These are phyloP conservation scores for Suillus cothurnatus DNA, from an alignment of 768 basidiomycete genomes.

Conservation along the genomic window DNA sequence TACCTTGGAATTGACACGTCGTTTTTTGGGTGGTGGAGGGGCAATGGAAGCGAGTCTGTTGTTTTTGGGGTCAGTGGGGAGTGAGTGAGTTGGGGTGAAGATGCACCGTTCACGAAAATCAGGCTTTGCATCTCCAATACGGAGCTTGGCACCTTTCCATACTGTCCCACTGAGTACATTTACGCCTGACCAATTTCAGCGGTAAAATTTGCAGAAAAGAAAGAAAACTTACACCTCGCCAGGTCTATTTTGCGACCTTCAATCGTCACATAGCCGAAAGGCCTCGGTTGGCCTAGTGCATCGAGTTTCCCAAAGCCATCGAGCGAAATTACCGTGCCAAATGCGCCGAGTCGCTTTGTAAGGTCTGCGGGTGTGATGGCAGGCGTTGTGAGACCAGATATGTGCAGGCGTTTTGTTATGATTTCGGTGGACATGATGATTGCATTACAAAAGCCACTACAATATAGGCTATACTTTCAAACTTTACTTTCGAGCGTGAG, in stretches of 20 bases:
- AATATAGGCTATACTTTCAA: no score
- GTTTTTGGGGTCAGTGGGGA: background rate
- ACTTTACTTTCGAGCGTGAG: no score
- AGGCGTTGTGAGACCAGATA: constrained; percentile 78
- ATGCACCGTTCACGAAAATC: constrained; percentile 65
- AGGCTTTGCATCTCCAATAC: constrained; percentile 82
- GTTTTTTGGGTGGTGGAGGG: constrained; percentile 42
- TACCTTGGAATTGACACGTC: constrained; percentile 37
- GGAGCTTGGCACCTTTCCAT: constrained; percentile 86
- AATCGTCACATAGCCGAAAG: constrained; percentile 75
- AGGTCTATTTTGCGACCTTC: constrained; percentile 62
- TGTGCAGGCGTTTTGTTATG: constrained; percentile 61
- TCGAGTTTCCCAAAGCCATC: constrained; percentile 71
- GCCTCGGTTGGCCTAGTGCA: constrained; percentile 64
- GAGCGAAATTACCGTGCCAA: constrained; percentile 67
- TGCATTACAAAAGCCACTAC: no score
- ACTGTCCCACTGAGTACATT: constrained; percentile 77
- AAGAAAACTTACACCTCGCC: constrained; percentile 56
- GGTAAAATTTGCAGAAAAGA: background rate
- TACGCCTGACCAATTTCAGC: constrained; percentile 49
- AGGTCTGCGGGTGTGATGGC: constrained; percentile 60
- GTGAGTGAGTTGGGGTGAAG: background rate
- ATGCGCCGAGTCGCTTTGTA: constrained; percentile 57
- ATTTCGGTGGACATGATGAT: constrained; percentile 3
- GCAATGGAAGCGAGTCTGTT: constrained; percentile 17